phyloP scores from a whole-genome alignment of 2,329 filamentous ascomycete genomes.

The Lomentospora prolificans region DNA sequence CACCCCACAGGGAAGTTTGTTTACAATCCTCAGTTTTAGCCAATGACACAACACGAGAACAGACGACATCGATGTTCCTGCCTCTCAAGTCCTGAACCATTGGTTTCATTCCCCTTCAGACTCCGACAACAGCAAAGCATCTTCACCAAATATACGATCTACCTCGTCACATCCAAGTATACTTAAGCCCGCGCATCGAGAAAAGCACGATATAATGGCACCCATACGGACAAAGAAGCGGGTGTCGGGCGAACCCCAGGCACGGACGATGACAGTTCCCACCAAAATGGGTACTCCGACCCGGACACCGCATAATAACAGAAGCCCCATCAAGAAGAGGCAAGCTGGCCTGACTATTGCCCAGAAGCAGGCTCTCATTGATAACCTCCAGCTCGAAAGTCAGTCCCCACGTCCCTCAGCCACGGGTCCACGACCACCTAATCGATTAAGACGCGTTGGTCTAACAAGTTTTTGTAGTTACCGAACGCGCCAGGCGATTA shows the following conservation, averaged over 20 bases:
- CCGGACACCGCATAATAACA: slow-evolving; percentile 26
- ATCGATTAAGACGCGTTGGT: not conserved
- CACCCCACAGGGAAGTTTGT: slow-evolving; percentile 13
- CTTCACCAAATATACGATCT: not conserved
- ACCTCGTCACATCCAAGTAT: not conserved
- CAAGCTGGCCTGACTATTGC: slow-evolving; percentile 51
- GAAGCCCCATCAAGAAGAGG: slow-evolving; percentile 54
- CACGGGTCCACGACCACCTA: not conserved
- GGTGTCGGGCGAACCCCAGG: slow-evolving; percentile 14
- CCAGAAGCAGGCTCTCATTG: slow-evolving; percentile 80
- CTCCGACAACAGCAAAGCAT: not conserved
- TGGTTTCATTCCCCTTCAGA: not conserved
- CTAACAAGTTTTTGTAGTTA: slow-evolving; percentile 44
- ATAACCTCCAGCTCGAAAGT: slow-evolving; percentile 87
- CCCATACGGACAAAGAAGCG: slow-evolving; percentile 30
- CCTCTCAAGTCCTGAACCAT: not conserved
- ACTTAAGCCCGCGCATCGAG: slow-evolving; percentile 9
- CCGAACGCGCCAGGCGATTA: slow-evolving; percentile 76
- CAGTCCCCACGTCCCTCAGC: slow-evolving; percentile 22
- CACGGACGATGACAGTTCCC: slow-evolving; percentile 20
- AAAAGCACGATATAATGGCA: slow-evolving; percentile 29
- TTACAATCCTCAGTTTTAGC: slow-evolving; percentile 12
- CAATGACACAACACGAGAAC: not conserved
- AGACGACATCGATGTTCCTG: not conserved
- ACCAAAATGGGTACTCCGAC: slow-evolving; percentile 25